These are phyloP conservation scores for Rhizophora mangle DNA, from an alignment of 345 rosid species.

Conservation along the genomic window DNA sequence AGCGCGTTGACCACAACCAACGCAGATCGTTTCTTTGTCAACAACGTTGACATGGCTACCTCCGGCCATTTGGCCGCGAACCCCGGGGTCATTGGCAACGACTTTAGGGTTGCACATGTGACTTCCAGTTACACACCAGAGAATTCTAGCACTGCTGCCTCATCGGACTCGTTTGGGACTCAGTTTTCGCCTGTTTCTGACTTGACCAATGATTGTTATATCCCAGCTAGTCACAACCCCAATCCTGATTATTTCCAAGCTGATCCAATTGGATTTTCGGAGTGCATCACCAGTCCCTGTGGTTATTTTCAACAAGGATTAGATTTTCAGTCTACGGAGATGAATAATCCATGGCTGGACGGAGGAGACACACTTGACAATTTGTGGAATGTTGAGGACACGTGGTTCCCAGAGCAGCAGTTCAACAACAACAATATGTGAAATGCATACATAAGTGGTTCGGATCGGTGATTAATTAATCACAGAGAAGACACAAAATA, in stretches of 20 bases:
- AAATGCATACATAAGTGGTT: conserved; percentile 5
- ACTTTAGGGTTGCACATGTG: conserved; percentile 18
- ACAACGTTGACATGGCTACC: conserved; percentile 11
- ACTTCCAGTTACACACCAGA: conserved; percentile 46
- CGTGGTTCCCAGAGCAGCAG: conserved; percentile 62
- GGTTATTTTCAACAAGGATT: conserved; percentile 45
- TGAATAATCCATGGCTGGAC: conserved; percentile 47
- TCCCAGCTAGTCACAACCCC: conserved; percentile 38
- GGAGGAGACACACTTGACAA: conserved; percentile 53
- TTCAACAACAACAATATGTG: conserved; percentile 40
- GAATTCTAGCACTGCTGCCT: conserved; percentile 61
- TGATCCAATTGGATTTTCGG: conserved; percentile 39
- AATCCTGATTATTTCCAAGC: conserved; percentile 52
- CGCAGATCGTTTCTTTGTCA: background rate
- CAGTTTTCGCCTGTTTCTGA: conserved; percentile 65
- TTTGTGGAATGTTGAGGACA: conserved; percentile 70
- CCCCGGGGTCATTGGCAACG: conserved; percentile 22
- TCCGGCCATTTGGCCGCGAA: conserved; percentile 23
- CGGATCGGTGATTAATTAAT: conserved; percentile 1
- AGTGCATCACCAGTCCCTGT: conserved; percentile 42
- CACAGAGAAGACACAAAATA: conserved; percentile 2
- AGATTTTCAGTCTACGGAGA: conserved; percentile 49
- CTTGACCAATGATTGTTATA: conserved; percentile 47
- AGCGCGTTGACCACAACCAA: background rate
- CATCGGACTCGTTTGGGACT: conserved; percentile 55